Percentiles rank a stretch among this genome's conserved stretches.
phyloP scores from a whole-genome alignment of 106 monocot genomes.

The Cymbidium sinense region DNA sequence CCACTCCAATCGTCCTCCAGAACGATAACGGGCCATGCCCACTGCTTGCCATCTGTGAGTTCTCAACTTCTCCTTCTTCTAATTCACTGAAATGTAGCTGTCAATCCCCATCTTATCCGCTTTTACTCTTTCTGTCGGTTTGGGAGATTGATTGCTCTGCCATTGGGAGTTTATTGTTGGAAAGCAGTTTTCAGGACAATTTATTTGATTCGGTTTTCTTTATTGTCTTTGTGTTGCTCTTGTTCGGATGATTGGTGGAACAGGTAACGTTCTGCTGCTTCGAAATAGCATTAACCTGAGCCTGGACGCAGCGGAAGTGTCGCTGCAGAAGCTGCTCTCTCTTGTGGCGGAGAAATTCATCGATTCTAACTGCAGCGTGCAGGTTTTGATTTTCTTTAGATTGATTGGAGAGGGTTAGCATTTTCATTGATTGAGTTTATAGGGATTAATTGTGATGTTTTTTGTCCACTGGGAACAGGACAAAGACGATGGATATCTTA shows the following conservation, averaged over 20 bases:
- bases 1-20: constrained; percentile 79
- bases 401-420: neutral
- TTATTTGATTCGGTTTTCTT: neutral
- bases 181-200: neutral
- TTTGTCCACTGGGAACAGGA: constrained; percentile 20
- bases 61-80: neutral
- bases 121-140: neutral
- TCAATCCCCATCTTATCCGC: neutral
- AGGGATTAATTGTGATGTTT: neutral
- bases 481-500: constrained; percentile 71
- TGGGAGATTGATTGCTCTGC: neutral
- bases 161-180: no score
- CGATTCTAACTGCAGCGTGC: constrained; percentile 69
- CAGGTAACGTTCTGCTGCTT: constrained; percentile 80
- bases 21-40: constrained; percentile 98
- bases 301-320: constrained; percentile 55
- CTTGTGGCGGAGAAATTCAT: constrained; percentile 75
- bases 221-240: constrained; percentile 1
- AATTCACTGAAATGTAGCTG: neutral
- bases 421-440: constrained; percentile 10
- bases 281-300: constrained; percentile 60
- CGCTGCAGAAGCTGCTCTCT: constrained; percentile 68
- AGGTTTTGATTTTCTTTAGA: constrained; percentile 28
- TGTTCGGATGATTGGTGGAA: constrained; percentile 2
- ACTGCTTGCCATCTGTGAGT: constrained; percentile 87